Conservation (phyloP, 345 rosid genomes). For the Carallia pectinifolia region DNA sequence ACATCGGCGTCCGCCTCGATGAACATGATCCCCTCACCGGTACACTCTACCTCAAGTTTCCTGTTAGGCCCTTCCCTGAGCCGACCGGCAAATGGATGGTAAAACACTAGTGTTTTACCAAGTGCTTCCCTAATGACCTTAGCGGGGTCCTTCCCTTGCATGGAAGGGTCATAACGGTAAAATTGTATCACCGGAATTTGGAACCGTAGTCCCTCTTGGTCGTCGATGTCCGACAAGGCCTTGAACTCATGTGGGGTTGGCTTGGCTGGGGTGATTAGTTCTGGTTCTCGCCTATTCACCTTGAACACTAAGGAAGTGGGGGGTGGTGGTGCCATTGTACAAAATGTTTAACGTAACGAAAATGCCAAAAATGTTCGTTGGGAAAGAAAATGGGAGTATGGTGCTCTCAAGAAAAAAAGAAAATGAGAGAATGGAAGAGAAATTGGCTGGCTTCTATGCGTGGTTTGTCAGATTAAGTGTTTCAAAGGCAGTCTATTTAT, state of each 20-base stretch:
- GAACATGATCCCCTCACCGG: conserved; percentile 24
- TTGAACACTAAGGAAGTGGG: conserved; percentile 12
- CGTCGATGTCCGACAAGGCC: conserved; percentile 21
- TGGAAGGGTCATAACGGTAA: conserved; percentile 9
- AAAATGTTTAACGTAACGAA: background rate
- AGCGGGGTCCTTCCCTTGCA: conserved; percentile 19
- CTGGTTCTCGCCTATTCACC: conserved; percentile 22
- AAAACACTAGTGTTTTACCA: conserved; percentile 19
- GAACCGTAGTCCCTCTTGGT: conserved; percentile 21
- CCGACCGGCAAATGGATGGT: conserved; percentile 28
- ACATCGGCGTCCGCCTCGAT: conserved; percentile 24
- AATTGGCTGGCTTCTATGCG: background rate
- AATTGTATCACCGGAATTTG: conserved; percentile 20
- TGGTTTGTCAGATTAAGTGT: background rate
- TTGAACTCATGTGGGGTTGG: conserved; percentile 26
- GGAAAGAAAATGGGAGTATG: too few species aligned
- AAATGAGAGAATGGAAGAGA: too few species aligned
- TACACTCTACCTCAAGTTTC: conserved; percentile 24
- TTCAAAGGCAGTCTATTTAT: background rate
- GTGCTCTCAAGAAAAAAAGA: too few species aligned
- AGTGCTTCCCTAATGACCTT: conserved; percentile 15
- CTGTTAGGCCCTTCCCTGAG: conserved; percentile 20
- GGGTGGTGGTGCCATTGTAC: conserved; percentile 4
- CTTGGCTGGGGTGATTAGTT: conserved; percentile 17
- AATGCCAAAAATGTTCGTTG: background rate